Evolutionary conservation across 148 eudicot species (phyloP), one percentile per base, ranked within the genome.

Genomic region (Rhododendron kiyosumense): DNA sequence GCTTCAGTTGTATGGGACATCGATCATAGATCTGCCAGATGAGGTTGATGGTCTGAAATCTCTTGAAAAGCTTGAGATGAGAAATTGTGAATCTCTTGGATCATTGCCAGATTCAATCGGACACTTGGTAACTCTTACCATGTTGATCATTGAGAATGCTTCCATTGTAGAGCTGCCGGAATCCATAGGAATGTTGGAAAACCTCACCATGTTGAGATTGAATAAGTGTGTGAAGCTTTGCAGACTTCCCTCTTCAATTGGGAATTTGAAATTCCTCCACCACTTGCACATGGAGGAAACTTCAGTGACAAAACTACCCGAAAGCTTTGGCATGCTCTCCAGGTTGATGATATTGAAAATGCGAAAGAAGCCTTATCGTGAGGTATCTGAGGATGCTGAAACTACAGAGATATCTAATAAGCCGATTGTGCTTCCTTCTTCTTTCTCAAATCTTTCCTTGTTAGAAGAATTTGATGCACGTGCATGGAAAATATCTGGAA

Each of bases 301-400:
- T 22, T 67, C 88, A 17, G 81, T 94, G 30, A 88, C 90, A 26
- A 48, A 80, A 30, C 87, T 94, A 12, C 94, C 96, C 2, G 91
- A 92, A 88, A 87, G 48, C 57, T 91, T 94, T 82, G 94, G 94
- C 76, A 89, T 85, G 88, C 93, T 94, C 48, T 84, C 89, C 38
- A 78, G 77, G 63, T 89, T 94, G 43, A 86, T 74, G 86, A 82
- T 71, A 49, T 61, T 93, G 84, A 88, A 85, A 57, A 92, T 94
- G 95, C 85, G 76, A 7, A 92, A 88, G 89, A 87, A 86, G 80
- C 86, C 84, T 26, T 24, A 57, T 41, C 85, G 6, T 26, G 61
- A 48, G 28, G 67, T 85, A 36, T 36, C 83, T 63, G 78, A 74
- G 46, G 32, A 52, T 86, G 79, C 88, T 78, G 76, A 52, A 83